phyloP scores from a whole-genome alignment of 2,329 filamentous ascomycete species.

The Hypoxylon sp. region DNA sequence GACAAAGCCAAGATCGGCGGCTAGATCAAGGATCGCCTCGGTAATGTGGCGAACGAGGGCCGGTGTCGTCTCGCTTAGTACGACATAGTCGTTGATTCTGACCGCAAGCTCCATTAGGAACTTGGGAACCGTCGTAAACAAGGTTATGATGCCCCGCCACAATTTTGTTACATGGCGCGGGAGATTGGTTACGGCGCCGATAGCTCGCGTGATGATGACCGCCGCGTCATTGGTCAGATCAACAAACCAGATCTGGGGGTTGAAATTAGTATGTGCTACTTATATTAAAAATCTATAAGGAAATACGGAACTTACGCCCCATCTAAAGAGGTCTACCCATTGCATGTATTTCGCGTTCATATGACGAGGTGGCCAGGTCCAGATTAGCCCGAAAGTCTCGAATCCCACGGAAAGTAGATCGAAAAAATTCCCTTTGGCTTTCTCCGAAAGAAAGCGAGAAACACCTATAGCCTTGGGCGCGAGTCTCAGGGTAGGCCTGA shows the following conservation, averaged over 20 bases:
- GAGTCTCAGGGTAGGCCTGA: neutral
- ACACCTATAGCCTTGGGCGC: neutral
- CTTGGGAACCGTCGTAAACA: neutral
- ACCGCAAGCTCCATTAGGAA: neutral
- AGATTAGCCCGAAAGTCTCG: neutral
- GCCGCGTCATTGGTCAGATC: neutral
- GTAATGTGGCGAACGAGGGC: neutral
- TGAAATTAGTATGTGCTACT: neutral
- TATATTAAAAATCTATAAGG: neutral
- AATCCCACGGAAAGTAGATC: neutral
- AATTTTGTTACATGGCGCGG: neutral
- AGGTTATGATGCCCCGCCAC: neutral
- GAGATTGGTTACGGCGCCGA: neutral
- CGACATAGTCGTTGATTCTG: neutral
- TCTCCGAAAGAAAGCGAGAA: neutral
- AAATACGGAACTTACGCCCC: neutral
- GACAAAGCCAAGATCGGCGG: constrained; percentile 2
- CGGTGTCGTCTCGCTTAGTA: neutral
- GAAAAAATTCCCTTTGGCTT: neutral
- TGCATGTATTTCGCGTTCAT: neutral
- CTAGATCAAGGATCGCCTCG: neutral
- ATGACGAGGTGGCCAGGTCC: neutral
- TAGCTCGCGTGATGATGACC: neutral
- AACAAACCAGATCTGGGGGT: neutral
- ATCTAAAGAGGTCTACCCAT: neutral